phyloP scores from a whole-genome alignment of 2,329 filamentous ascomycete species.

The Diaporthe sp. region DNA sequence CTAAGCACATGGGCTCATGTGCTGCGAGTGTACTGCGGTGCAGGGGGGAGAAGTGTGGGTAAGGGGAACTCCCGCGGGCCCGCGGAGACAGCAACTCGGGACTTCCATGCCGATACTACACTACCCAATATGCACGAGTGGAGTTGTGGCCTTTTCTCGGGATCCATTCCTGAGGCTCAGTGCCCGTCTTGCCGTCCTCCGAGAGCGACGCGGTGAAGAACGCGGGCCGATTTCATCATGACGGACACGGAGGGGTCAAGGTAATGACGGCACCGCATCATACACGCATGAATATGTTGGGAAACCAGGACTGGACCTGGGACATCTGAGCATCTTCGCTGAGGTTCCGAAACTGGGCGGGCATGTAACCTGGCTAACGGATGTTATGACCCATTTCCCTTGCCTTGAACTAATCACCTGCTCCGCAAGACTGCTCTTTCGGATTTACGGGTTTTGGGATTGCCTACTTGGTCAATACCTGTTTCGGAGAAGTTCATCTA shows the following conservation, averaged over 20 bases:
- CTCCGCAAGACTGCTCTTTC: background rate
- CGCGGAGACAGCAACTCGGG: constrained; percentile 9
- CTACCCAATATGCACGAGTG: background rate
- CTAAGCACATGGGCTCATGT: background rate
- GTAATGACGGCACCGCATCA: background rate
- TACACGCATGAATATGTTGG: background rate
- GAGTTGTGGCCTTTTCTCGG: background rate
- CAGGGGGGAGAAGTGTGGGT: background rate
- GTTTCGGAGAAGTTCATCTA: background rate
- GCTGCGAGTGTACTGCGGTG: background rate
- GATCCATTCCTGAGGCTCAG: constrained; percentile 14
- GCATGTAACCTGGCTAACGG: background rate
- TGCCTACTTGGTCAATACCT: background rate
- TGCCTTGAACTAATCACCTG: background rate
- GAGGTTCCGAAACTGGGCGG: background rate
- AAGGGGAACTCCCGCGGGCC: background rate
- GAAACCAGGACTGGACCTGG: background rate
- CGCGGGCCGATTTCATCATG: background rate
- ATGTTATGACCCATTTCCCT: background rate
- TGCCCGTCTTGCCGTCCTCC: background rate
- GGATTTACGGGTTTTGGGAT: background rate
- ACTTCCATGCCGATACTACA: background rate
- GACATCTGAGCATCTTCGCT: background rate
- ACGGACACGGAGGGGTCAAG: background rate
- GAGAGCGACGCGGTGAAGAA: background rate